phyloP scores from a whole-genome alignment of 225 moss, liverwort and hornwort genomes.

The Antitrichia curtipendula region DNA sequence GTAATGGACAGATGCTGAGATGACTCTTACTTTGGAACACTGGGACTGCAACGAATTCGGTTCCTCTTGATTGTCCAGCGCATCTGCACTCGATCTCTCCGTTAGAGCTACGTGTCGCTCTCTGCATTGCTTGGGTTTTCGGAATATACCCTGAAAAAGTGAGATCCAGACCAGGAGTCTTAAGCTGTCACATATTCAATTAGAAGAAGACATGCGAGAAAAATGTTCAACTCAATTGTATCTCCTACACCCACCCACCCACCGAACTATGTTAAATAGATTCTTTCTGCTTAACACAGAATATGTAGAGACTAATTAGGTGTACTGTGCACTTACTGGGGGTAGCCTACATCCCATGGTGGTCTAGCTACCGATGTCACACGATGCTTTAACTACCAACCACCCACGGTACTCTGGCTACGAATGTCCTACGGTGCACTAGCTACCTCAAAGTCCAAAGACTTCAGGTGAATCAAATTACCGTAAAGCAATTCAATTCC shows the following conservation, averaged over 20 bases:
- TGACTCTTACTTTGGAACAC: conserved; percentile 10
- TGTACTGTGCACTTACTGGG: not conserved
- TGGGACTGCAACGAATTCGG: conserved; percentile 40
- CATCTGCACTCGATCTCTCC: conserved; percentile 44
- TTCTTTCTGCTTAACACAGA: not conserved
- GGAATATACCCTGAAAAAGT: conserved; percentile 49
- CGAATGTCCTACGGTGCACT: not conserved
- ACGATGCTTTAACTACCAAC: not conserved
- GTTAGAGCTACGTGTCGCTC: conserved; percentile 58
- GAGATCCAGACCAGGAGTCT: not conserved
- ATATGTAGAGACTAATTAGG: not conserved
- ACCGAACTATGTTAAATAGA: no score
- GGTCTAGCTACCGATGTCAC: not conserved
- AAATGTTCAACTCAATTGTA: not conserved
- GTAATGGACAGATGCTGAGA: not conserved
- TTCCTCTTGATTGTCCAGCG: conserved; percentile 59
- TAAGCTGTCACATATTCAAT: not conserved
- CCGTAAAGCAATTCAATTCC: not conserved
- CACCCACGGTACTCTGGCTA: not conserved
- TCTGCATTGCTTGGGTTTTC: conserved; percentile 68
- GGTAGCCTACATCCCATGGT: not conserved
- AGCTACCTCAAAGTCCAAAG: not conserved
- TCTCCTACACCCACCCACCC: not conserved
- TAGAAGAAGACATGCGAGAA: not conserved
- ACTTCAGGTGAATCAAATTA: no score